Evolutionary conservation across 192 early-diverging fungal genomes (phyloP).

Genomic region (Coemansia sp.): DNA sequence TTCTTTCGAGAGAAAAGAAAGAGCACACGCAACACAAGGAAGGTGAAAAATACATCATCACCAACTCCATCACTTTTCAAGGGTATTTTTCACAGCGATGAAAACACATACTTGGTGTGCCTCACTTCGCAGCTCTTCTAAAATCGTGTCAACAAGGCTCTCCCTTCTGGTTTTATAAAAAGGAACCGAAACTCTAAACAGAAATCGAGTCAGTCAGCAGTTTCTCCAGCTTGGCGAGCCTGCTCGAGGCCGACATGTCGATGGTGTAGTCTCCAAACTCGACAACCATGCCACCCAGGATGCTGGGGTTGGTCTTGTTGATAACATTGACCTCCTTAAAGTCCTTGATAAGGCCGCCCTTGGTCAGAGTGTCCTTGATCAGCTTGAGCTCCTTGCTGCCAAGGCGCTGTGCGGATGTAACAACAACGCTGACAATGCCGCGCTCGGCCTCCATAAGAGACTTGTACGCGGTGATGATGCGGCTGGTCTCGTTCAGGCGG

Average conservation of each 20-base stretch:
- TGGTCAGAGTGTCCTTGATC: constrained; percentile 77
- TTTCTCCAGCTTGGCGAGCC: constrained; percentile 95
- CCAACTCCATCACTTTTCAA: too few species aligned
- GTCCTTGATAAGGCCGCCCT: constrained; percentile 75
- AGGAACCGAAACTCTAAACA: constrained; percentile 17
- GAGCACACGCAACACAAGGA: not conserved
- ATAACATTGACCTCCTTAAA: constrained; percentile 80
- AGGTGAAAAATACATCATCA: not conserved
- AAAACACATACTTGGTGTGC: too few species aligned
- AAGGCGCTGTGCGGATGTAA: constrained; percentile 83
- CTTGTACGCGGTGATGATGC: constrained; percentile 78
- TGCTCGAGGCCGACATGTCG: constrained; percentile 94
- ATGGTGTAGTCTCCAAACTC: constrained; percentile 98
- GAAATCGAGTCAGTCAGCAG: constrained; percentile 68
- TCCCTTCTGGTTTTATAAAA: not conserved
- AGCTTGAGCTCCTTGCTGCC: constrained; percentile 67
- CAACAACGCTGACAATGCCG: constrained; percentile 81
- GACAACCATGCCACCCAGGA: constrained; percentile 94
- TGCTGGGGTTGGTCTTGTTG: constrained; percentile 78
- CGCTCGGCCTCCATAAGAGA: constrained; percentile 87
- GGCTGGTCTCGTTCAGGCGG: constrained; percentile 79
- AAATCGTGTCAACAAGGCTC: too few species aligned
- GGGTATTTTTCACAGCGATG: too few species aligned
- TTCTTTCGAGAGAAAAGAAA: not conserved
- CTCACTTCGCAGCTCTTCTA: too few species aligned